Base-by-base conservation (phyloP, 768 basidiomycete species). In the Phylloporus sp. region DNA sequence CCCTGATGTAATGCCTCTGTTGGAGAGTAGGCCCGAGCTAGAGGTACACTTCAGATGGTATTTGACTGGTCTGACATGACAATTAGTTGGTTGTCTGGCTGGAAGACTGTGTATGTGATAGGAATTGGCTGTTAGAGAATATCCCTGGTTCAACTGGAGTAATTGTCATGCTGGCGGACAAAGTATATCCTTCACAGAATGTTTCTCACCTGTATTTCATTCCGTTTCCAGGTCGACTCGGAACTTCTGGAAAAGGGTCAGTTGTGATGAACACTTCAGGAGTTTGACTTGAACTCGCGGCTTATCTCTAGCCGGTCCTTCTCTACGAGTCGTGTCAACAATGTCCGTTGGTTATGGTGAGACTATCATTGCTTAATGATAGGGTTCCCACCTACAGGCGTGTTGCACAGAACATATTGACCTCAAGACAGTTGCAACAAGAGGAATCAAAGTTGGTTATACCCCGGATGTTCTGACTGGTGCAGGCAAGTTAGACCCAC, bases 391-490 rank as follows among this genome's bases (percentile, higher is more conserved):
- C 13, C 46, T 11, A 28, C 37, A 18, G 40, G 14, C 15, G 38
- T 42, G 18, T 9, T 39, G 38, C 10, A n/a, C 54, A 94, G 95
- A 99, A 44, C 96, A 98, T 53, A 75, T 91, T 31, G 79, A 87
- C 51, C 68, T 87, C 1, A 63, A 70, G 18, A 80, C 77, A 24
- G 65, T 84, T 7, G 74, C 80, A 10, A 69, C 75, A 54, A 77
- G 82, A 14, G 73, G 75, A 2, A 75, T 98, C 48, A 77, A 75
- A 37, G 64, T 97, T 6, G 96, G 96, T 7, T 90, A 91, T 65
- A 98, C 94, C 0, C 96, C 95, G 0, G 91, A 94, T 46, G 86
- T 97, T 6, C 76, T 99, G 14, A 94, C 87, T 5, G 90, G 92
- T 58, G 91, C 95, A 54, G 91, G 91, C 82, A 58, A 42, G 67